phyloP scores from a whole-genome alignment of 148 eudicot species.

The Arbutus unedo region DNA sequence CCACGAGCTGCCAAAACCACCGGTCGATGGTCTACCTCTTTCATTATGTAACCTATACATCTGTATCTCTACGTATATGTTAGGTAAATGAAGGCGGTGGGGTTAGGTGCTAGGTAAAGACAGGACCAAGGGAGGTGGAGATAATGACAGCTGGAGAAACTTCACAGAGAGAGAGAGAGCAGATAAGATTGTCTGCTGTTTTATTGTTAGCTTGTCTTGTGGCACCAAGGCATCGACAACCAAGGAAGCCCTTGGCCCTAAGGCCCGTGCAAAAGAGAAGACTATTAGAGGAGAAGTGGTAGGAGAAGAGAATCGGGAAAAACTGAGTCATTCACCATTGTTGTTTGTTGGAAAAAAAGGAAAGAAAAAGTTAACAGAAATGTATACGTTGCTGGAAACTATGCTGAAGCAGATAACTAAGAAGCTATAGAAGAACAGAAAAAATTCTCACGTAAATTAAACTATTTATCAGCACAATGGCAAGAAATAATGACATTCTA shows the following conservation, averaged over 20 bases:
- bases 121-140: neutral
- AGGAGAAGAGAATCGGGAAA: neutral
- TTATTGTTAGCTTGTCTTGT: neutral
- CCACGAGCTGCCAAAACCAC: neutral
- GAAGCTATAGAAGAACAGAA: conserved; percentile 2
- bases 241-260: neutral
- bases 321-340: neutral
- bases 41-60: neutral
- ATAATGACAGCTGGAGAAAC: neutral
- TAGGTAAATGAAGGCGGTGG: too few relatives aligned
- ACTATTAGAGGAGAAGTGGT: neutral
- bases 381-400: neutral
- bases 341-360: neutral
- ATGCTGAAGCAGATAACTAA: neutral
- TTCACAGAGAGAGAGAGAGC: neutral
- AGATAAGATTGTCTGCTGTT: neutral
- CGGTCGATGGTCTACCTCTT: neutral
- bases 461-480: conserved; percentile 1
- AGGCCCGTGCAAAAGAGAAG: neutral
- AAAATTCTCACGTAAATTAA: neutral
- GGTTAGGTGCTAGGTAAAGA: neutral
- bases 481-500: neutral
- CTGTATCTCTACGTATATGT: neutral
- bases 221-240: neutral
- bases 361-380: neutral